phyloP scores from a whole-genome alignment of 352 stramenopile genomes.

The Pythium insidiosum region DNA sequence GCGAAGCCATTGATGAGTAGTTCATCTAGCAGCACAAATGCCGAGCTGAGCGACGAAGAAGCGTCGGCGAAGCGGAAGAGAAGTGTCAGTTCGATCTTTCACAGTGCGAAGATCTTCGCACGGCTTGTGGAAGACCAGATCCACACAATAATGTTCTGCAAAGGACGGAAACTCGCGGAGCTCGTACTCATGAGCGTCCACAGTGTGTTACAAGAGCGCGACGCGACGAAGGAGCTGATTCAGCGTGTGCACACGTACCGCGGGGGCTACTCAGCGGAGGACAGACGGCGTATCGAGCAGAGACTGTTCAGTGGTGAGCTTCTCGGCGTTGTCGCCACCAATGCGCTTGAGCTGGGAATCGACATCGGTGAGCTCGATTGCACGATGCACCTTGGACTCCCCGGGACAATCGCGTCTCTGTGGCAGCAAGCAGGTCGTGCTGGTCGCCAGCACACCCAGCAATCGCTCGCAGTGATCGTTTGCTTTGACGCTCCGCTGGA shows the following conservation, averaged over 20 bases:
- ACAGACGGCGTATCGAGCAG: constrained; percentile 91
- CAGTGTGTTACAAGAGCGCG: constrained; percentile 38
- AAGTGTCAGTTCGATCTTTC: constrained; percentile 73
- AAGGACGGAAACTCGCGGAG: constrained; percentile 90
- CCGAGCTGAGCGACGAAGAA: constrained; percentile 18
- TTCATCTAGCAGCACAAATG: not conserved
- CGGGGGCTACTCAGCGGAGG: constrained; percentile 91
- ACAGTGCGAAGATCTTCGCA: constrained; percentile 90
- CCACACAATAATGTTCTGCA: constrained; percentile 95
- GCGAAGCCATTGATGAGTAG: no score
- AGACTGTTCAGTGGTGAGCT: constrained; percentile 94
- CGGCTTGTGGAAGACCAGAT: constrained; percentile 85
- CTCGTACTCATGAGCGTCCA: constrained; percentile 86
- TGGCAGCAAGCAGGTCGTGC: constrained; percentile 96
- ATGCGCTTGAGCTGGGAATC: constrained; percentile 96
- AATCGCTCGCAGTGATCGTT: constrained; percentile 91
- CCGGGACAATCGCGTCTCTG: constrained; percentile 88
- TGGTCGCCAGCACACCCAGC: constrained; percentile 68
- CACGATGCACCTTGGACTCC: constrained; percentile 95
- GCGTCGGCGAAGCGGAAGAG: not conserved
- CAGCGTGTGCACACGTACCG: constrained; percentile 91
- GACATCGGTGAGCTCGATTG: constrained; percentile 93
- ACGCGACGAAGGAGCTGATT: constrained; percentile 29
- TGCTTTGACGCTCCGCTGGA: constrained; percentile 94
- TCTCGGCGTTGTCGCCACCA: constrained; percentile 93